phyloP scores from a whole-genome alignment of 306 rosid species.

The Lathyrus aphaca region DNA sequence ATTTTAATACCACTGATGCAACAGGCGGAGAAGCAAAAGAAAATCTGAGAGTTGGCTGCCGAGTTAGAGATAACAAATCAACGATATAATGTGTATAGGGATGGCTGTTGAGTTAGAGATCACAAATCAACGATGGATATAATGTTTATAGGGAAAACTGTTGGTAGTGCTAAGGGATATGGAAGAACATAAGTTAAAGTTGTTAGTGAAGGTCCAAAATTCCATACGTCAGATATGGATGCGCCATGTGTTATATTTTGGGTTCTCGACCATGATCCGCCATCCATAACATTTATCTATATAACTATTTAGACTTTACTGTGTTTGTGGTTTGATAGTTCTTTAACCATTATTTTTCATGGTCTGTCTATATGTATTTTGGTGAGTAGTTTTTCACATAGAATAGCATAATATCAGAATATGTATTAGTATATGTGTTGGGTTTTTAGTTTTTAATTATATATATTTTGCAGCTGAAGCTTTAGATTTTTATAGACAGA shows the following conservation, averaged over 20 bases:
- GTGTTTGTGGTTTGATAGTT: conserved; percentile 6
- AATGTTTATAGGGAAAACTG: conserved; percentile 84
- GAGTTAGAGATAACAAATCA: conserved; percentile 76
- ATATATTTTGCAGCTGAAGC: background rate
- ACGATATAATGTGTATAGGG: too few relatives aligned
- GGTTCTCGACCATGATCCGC: too few relatives aligned
- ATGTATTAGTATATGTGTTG: conserved; percentile 15
- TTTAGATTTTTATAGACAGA: background rate
- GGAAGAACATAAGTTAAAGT: conserved; percentile 92
- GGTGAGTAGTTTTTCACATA: background rate
- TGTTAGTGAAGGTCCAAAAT: conserved; percentile 91
- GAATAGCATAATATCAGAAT: background rate
- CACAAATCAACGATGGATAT: too few relatives aligned
- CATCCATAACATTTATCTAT: too few relatives aligned
- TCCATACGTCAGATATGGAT: too few relatives aligned
- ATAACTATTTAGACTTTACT: conserved; percentile 7
- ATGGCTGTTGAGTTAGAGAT: too few relatives aligned
- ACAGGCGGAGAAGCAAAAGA: conserved; percentile 83
- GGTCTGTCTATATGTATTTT: conserved; percentile 1
- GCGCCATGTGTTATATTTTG: too few relatives aligned
- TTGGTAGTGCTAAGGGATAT: conserved; percentile 84
- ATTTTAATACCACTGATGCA: conserved; percentile 21
- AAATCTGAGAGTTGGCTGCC: conserved; percentile 65
- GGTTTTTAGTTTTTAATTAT: conserved; percentile 6
- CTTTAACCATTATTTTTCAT: background rate